phyloP scores from a whole-genome alignment of 1,284 basidiomycete species.

The Bondarzewia mesenterica region DNA sequence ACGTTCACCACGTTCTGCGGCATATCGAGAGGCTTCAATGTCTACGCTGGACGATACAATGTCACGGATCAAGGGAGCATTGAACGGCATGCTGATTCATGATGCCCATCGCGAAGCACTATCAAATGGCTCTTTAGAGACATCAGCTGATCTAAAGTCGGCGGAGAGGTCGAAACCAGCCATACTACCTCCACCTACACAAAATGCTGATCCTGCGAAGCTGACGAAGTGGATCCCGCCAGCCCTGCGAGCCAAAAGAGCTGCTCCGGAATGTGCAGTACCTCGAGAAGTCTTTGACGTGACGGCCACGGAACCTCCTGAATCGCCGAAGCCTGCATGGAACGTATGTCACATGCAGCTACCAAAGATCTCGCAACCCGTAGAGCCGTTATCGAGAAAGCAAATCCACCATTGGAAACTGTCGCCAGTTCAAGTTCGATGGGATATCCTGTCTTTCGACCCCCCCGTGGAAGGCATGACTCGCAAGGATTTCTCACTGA shows the following conservation, averaged over 20 bases:
- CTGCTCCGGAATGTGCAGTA: constrained; percentile 4
- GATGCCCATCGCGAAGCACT: constrained; percentile 16
- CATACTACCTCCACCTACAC: constrained; percentile 6
- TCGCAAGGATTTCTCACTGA: constrained; percentile 53
- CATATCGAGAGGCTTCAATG: constrained; percentile 64
- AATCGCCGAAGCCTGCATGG: constrained; percentile 41
- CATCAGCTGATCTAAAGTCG: background rate
- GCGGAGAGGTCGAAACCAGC: constrained; percentile 2
- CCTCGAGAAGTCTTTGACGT: constrained; percentile 11
- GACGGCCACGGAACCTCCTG: constrained; percentile 8
- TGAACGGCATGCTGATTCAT: constrained; percentile 60
- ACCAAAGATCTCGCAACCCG: constrained; percentile 35
- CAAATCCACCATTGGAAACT: constrained; percentile 35
- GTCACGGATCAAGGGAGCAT: constrained; percentile 81
- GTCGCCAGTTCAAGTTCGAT: constrained; percentile 33
- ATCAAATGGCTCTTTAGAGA: constrained; percentile 13
- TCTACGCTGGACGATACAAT: constrained; percentile 78
- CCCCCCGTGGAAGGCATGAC: constrained; percentile 67
- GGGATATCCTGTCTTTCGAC: constrained; percentile 69
- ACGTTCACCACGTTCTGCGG: constrained; percentile 22
- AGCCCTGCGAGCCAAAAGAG: constrained; percentile 34
- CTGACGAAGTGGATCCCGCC: constrained; percentile 47
- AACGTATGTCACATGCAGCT: constrained; percentile 48
- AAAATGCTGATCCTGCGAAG: constrained; percentile 13
- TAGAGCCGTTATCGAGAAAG: constrained; percentile 38